Evolutionary conservation across 768 basidiomycete species (phyloP), one percentile per base, ranked within the genome.

Genomic region (Pleurotus djamor): DNA sequence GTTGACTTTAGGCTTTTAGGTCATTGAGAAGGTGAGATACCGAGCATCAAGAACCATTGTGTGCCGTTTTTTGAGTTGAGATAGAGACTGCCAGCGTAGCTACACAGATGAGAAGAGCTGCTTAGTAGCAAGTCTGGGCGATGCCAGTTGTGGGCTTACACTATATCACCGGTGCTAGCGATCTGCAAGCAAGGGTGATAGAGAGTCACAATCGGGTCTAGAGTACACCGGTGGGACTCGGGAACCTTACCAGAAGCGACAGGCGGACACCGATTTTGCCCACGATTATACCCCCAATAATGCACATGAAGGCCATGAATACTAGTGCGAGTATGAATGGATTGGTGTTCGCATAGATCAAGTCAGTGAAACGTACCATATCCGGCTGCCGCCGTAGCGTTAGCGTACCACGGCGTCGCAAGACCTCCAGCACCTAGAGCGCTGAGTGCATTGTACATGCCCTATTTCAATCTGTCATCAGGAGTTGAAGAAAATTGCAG

Each of bases 41-140:
- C 69, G 6, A 72, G 62, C 70, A 72, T 71, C 61, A 72, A 65
- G 60, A 72, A 72, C 71, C 71, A 72, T 52, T 72, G 71, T 5
- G 68, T 71, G n/a, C 71, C 71, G 60, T 69, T 71, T 58, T 72
- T 71, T 7, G 70, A 71, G 57, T 72, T 72, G 43, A 72, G 61
- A 47, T 72, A 72, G 14, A 71, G 63, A 48, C 71, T 71, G 21
- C 71, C 71, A 4, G 71, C 69, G 48, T 72, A 72, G 45, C 70
- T 72, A 44, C 21, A 28, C 2, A 28, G 21, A 28, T 28, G 21
- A 28, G 21, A 28, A 28, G 21, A 28, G 21, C 21, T 28, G 21
- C 21, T 28, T 28, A 28, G 21, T 28, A 28, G 21, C 21, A 28
- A 28, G 21, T 28, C 21, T 3, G 3, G 21, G 3, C 21, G 21